A percentile compares a stretch with the other conserved stretches of the same genome.
Conservation (phyloP, 192 early-diverging fungal genomes). For the Coemansia sp. region DNA sequence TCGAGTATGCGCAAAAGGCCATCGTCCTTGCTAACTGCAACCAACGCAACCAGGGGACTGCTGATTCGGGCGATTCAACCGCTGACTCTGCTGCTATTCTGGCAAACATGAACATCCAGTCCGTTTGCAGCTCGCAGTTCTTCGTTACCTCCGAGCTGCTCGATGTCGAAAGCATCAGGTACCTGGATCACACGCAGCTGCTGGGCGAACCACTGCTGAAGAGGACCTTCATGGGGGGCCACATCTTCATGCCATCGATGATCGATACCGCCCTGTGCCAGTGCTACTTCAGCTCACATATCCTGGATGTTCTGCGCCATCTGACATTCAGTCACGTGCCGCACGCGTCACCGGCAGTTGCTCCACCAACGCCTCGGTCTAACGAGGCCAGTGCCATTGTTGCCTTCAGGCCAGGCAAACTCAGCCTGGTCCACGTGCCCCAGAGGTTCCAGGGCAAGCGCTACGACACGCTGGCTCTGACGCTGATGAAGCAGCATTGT, state of each 20-base stretch:
- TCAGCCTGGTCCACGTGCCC: constrained; percentile 35
- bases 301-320: constrained; percentile 43
- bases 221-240: constrained; percentile 52
- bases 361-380: constrained; percentile 7
- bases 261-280: constrained; percentile 50
- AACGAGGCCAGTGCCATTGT: constrained; percentile 15
- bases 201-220: constrained; percentile 47
- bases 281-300: constrained; percentile 55
- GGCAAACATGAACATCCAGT: constrained; percentile 52
- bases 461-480: constrained; percentile 44
- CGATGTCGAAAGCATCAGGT: constrained; percentile 41
- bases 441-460: constrained; percentile 29
- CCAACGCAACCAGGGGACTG: no score
- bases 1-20: constrained; percentile 37
- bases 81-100: constrained; percentile 46
- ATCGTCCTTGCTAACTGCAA: constrained; percentile 42
- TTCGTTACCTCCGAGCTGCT: constrained; percentile 47
- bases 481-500: constrained; percentile 46
- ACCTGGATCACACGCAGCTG: constrained; percentile 49
- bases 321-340: constrained; percentile 45
- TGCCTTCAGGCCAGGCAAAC: constrained; percentile 11
- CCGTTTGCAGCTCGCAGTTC: constrained; percentile 32
- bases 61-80: background rate
- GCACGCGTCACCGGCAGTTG: background rate
- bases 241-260: constrained; percentile 49